Conservation (phyloP, 371 early-diverging fungal genomes). For the Mucor saturninus region DNA sequence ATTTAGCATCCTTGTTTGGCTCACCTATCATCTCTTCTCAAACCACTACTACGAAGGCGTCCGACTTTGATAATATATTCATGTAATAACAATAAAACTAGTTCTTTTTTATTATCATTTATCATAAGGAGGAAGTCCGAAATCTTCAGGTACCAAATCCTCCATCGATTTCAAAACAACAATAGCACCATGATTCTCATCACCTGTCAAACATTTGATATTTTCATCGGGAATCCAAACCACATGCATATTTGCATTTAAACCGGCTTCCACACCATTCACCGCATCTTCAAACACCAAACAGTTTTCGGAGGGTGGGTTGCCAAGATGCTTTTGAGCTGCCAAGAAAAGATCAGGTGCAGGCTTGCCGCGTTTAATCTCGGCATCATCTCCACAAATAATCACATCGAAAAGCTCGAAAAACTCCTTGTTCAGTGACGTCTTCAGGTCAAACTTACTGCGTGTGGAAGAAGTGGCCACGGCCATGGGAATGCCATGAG, state of each 20-base stretch:
- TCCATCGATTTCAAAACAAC: constrained; percentile 65
- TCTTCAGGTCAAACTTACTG: constrained; percentile 76
- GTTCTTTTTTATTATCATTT: neutral
- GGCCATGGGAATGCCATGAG: constrained; percentile 80
- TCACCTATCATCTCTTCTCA: neutral
- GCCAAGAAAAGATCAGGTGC: constrained; percentile 89
- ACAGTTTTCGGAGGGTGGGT: constrained; percentile 64
- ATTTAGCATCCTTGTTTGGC: constrained; percentile 17
- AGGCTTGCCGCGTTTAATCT: constrained; percentile 83
- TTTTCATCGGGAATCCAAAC: constrained; percentile 86
- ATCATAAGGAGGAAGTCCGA: constrained; percentile 24
- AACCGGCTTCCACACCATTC: constrained; percentile 83
- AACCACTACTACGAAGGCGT: neutral
- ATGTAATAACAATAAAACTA: constrained; percentile 8
- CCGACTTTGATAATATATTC: constrained; percentile 21
- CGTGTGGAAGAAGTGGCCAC: constrained; percentile 88
- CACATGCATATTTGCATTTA: constrained; percentile 83
- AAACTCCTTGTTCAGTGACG: constrained; percentile 68
- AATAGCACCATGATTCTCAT: constrained; percentile 47
- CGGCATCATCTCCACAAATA: constrained; percentile 87
- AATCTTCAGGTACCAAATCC: constrained; percentile 68
- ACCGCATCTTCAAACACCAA: constrained; percentile 94
- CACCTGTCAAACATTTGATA: constrained; percentile 40
- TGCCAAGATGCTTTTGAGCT: constrained; percentile 61
- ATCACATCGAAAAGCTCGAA: constrained; percentile 83